phyloP scores from a whole-genome alignment of 1,139 yeast species.

The Candida gigantensis region DNA sequence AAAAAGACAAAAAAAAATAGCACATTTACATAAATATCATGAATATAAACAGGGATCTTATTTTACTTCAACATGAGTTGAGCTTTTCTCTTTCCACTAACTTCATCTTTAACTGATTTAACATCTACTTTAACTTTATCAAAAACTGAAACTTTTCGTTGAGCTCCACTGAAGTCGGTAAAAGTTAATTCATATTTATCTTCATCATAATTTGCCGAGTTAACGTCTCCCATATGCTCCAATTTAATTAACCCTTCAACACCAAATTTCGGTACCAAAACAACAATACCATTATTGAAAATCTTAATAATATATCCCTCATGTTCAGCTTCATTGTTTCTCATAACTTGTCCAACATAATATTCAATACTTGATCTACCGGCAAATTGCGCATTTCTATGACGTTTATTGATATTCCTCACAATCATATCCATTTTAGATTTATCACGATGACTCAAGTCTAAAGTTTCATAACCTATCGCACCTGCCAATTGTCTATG shows the following conservation, averaged over 20 bases:
- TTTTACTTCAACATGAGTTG: constrained; percentile 58
- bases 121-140: constrained; percentile 85
- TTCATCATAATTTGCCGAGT: constrained; percentile 71
- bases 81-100: constrained; percentile 92
- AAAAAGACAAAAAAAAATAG: not conserved
- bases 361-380: constrained; percentile 98
- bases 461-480: constrained; percentile 85
- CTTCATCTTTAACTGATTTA: constrained; percentile 77
- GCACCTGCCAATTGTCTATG: constrained; percentile 98
- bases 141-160: constrained; percentile 66
- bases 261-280: constrained; percentile 94
- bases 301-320: constrained; percentile 93
- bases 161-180: constrained; percentile 41
- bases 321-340: constrained; percentile 69
- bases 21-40: constrained; percentile 1
- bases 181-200: constrained; percentile 72
- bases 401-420: constrained; percentile 87
- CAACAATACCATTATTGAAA: constrained; percentile 92
- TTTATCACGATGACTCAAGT: constrained; percentile 83
- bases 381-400: constrained; percentile 97
- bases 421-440: constrained; percentile 87
- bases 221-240: constrained; percentile 69
- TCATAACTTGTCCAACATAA: constrained; percentile 97
- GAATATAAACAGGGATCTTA: too few relatives aligned
- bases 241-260: constrained; percentile 90